Base-by-base conservation (phyloP, 192 early-diverging fungal species). In the Chytriomyces sp. region DNA sequence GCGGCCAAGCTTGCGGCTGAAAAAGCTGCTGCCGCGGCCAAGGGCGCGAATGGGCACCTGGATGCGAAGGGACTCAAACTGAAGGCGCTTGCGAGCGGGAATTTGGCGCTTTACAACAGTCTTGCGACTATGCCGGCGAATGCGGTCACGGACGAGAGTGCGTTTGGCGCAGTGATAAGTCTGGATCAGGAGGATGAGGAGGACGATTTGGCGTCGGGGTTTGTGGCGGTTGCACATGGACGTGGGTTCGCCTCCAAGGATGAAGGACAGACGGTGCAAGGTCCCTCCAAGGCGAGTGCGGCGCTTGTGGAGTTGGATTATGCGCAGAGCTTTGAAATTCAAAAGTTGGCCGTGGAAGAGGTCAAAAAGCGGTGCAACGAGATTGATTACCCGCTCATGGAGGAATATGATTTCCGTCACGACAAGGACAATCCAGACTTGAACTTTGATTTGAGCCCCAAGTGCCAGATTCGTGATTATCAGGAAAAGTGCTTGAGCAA, bases 401-500 rank as follows among this genome's bases (percentile, higher is more conserved):
- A 98, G 70, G 96, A 99, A 75, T 83, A 99, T 80, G 96, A 99
- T 82, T 99, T 99, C 76, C 84, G 95, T 62, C 95, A 97, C 65
- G 89, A 92, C 80, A 81, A 79, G 12, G 58, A 83, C 39, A 92
- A 90, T 75, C 77, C 89, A 3, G 90, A 90, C 74, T 79, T 93
- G 41, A 86, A 86, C 32, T 92, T 99, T 64, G 94, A 98, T 72
- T 88, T 97, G 34, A 95, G 93, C 72, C 95, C 96, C n/a, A 95
- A 91, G 4, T 97, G 95, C 8, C 90, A 89, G 2, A 96, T 99
- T 79, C 89, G 96, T 33, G 94, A 96, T 14, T 95, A 96, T 81
- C 94, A 94, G 82, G 98, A 99, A 81, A 98, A 98, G 79, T 91
- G 91, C 70, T 80, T 99, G 64, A 93, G 89, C 77, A 99, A 99